These are phyloP conservation scores for Diutina ranongensis DNA, from an alignment of 1,139 yeast species.

Conservation along the genomic window DNA sequence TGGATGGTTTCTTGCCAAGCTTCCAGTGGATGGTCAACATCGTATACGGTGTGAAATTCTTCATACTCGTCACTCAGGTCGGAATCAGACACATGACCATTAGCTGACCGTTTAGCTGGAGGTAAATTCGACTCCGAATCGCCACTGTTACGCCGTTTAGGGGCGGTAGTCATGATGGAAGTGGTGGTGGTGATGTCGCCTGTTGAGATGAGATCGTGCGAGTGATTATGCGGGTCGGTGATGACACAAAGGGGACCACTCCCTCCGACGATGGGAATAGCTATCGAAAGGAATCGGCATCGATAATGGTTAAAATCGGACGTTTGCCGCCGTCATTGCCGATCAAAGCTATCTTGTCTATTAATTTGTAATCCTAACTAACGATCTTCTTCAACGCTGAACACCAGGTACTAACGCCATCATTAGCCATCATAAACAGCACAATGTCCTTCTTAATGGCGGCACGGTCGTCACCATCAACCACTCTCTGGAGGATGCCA, in stretches of 20 bases:
- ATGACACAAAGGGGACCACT: not conserved
- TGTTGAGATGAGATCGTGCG: not conserved
- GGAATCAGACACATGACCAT: not conserved
- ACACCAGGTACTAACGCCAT: slow-evolving; percentile 46
- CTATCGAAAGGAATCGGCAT: too few relatives aligned
- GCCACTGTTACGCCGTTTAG: not conserved
- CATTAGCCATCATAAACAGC: slow-evolving; percentile 38
- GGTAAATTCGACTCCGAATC: not conserved
- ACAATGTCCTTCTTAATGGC: slow-evolving; percentile 18
- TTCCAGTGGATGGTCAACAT: slow-evolving; percentile 8
- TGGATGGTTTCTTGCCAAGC: slow-evolving; percentile 77
- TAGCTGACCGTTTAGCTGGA: not conserved
- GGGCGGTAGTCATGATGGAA: not conserved
- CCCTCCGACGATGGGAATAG: too few relatives aligned
- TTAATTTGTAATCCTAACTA: not conserved
- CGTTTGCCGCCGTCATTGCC: too few relatives aligned
- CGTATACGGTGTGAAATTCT: not conserved
- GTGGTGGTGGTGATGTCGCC: not conserved
- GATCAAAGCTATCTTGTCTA: not conserved
- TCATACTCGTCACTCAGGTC: not conserved
- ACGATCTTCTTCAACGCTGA: slow-evolving; percentile 37
- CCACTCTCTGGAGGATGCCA: slow-evolving; percentile 7
- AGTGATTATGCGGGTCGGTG: not conserved
- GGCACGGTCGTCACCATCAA: slow-evolving; percentile 6
- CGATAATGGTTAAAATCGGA: too few relatives aligned